Percentiles rank a stretch among this genome's conserved stretches.
Evolutionary conservation across 345 rosid genomes (phyloP).

Genomic region (Dimocarpus longan): DNA sequence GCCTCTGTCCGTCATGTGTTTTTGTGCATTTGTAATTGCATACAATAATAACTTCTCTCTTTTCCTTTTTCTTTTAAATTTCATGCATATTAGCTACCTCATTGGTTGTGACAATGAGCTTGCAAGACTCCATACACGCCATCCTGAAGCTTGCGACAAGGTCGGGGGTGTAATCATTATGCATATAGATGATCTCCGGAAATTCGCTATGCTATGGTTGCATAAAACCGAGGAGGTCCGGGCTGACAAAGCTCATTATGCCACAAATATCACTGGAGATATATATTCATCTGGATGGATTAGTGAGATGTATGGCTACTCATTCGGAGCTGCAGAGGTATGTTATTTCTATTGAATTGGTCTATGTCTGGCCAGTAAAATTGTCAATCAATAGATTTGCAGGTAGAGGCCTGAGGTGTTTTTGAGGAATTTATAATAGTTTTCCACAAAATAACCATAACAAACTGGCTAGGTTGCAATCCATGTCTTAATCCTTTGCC

Average conservation of each 20-base stretch:
- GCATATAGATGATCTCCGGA: slow-evolving; percentile 94
- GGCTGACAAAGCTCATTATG: slow-evolving; percentile 93
- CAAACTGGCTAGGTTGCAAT: slow-evolving; percentile 5
- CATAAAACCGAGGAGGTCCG: slow-evolving; percentile 97
- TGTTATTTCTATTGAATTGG: slow-evolving; percentile 7
- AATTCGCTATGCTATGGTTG: slow-evolving; percentile 90
- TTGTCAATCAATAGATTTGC: background rate
- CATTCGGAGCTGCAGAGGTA: slow-evolving; percentile 99
- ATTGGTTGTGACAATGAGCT: slow-evolving; percentile 95
- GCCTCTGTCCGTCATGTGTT: background rate
- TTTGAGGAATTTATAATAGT: background rate
- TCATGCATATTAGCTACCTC: slow-evolving; percentile 65
- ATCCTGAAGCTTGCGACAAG: slow-evolving; percentile 94
- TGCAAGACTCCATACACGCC: slow-evolving; percentile 87
- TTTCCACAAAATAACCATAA: background rate
- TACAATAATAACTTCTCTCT: background rate
- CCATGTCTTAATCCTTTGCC: background rate
- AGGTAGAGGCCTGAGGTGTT: background rate
- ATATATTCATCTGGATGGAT: slow-evolving; percentile 94
- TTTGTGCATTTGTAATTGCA: background rate
- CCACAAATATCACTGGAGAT: slow-evolving; percentile 88
- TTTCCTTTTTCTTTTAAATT: slow-evolving; percentile 1
- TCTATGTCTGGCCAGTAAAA: background rate
- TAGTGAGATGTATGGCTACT: slow-evolving; percentile 99
- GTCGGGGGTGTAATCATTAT: slow-evolving; percentile 97